Evolutionary conservation across 2,329 filamentous ascomycete genomes (phyloP), one percentile per base, ranked within the genome.

Genomic region (Apiospora malaysiana): DNA sequence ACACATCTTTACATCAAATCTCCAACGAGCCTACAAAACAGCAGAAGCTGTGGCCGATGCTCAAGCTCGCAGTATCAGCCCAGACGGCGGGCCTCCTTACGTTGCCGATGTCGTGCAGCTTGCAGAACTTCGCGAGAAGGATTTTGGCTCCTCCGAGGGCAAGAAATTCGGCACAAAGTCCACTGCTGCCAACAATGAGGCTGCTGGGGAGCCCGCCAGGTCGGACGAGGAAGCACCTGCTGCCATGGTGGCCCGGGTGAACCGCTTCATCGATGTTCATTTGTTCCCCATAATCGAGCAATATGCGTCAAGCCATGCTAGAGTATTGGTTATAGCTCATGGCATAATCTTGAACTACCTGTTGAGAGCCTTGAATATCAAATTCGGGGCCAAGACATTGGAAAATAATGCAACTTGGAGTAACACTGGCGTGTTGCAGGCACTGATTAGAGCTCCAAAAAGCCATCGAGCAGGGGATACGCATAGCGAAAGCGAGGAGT

Each of bases 1-100:
- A n/a, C 87, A 91, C 72, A 83, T 97, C 72, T 96, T 94, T 80
- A 88, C 93, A 1, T 97, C 94, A 8, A 90, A 94, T 75, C 86
- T 97, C 7, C 89, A 91, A 74, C 89, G 95, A 70, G 93, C 94
- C 0, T 86, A 83, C 66, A 89, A 88, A 75, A 97, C 94, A 0
- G 94, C 93, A 0, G 85, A 89, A 75, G 88, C 90, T 23, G 84
- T 96, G 68, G 84, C 86, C 49, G 83, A 88, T 45, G 88, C 89
- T 32, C 90, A 91, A 78, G 14, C 66, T 46, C 32, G 71, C 42
- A 16, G 42, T 18, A 45, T 14, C 42, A 45, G 12, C 68, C 66
- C 32, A 32, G 14, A 16, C 40, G 46, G 9, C 10, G 14, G n/a
- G 16, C 12, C 42, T 3, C 42, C 42, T 18, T 45, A 45, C 56